These are phyloP conservation scores for Hanseniaspora pseudoguilliermondii DNA, from an alignment of 805 yeast genomes.

Conservation along the genomic window DNA sequence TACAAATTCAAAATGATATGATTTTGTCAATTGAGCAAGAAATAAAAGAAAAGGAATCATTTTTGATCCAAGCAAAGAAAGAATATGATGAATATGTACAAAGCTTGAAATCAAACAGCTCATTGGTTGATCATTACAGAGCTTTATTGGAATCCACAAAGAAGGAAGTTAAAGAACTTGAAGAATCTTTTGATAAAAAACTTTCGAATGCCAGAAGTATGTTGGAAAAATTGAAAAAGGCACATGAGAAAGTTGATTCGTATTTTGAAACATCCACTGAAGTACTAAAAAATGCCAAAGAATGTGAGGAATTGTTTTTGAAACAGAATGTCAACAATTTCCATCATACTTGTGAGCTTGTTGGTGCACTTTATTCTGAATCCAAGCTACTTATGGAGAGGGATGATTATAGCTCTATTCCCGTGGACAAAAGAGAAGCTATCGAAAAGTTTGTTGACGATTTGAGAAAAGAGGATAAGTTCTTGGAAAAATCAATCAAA, in stretches of 20 bases:
- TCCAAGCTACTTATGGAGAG: too few relatives aligned
- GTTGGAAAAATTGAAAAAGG: not conserved
- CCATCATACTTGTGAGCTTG: not conserved
- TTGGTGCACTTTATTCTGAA: not conserved
- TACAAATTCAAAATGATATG: not conserved
- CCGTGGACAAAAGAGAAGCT: too few relatives aligned
- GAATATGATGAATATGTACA: conserved; percentile 15
- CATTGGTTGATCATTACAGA: not conserved
- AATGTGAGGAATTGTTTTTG: not conserved
- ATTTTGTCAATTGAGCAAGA: not conserved
- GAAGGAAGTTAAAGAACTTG: conserved; percentile 1
- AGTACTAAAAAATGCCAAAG: not conserved
- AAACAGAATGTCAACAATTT: not conserved
- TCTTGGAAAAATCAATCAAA: too few relatives aligned
- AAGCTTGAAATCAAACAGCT: not conserved
- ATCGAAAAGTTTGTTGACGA: too few relatives aligned
- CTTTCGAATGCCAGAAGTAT: not conserved
- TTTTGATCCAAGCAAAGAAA: conserved; percentile 13
- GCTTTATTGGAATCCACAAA: not conserved
- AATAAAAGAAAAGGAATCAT: conserved; percentile 14
- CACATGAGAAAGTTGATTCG: not conserved
- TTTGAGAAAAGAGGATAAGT: too few relatives aligned
- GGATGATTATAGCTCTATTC: too few relatives aligned
- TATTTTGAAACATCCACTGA: not conserved
- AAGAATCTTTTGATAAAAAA: not conserved